Percentiles rank a stretch among this genome's conserved stretches.
phyloP scores from a whole-genome alignment of 805 yeast species.

The Ogataea angusta region DNA sequence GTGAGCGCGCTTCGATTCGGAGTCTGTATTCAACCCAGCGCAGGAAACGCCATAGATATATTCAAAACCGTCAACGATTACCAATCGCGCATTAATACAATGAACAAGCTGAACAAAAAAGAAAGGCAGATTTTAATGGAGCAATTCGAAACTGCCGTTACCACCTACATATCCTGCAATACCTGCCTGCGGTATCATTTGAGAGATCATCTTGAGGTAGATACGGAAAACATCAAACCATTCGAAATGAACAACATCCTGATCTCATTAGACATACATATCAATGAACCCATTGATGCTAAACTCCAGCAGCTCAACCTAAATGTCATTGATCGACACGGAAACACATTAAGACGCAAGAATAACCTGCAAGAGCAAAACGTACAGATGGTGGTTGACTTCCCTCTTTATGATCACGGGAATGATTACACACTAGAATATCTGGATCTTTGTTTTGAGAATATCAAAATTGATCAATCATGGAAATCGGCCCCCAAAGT shows the following conservation, averaged over 20 bases:
- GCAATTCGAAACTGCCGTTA: conserved; percentile 9
- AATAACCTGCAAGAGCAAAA: conserved; percentile 17
- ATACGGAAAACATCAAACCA: neutral
- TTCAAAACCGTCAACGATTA: conserved; percentile 11
- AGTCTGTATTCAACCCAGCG: conserved; percentile 23
- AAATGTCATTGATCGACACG: conserved; percentile 27
- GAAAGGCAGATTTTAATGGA: conserved; percentile 5
- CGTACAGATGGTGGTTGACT: conserved; percentile 23
- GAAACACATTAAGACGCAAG: conserved; percentile 28
- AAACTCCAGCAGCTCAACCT: conserved; percentile 26
- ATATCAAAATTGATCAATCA: conserved; percentile 27
- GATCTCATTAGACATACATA: conserved; percentile 21
- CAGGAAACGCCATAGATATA: conserved; percentile 9
- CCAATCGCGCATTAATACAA: conserved; percentile 9
- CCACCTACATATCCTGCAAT: conserved; percentile 12
- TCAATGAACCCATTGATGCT: conserved; percentile 18
- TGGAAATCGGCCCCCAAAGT: conserved; percentile 24
- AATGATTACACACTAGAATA: conserved; percentile 19
- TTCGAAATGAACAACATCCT: conserved; percentile 13
- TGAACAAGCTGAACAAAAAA: conserved; percentile 9
- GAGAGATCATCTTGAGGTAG: conserved; percentile 12
- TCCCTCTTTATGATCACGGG: conserved; percentile 18
- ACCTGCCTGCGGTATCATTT: conserved; percentile 20
- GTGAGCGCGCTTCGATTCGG: conserved; percentile 23
- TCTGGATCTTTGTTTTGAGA: conserved; percentile 33